These are phyloP conservation scores for Pugionium cornutum DNA, from an alignment of 345 rosid species.

Conservation along the genomic window DNA sequence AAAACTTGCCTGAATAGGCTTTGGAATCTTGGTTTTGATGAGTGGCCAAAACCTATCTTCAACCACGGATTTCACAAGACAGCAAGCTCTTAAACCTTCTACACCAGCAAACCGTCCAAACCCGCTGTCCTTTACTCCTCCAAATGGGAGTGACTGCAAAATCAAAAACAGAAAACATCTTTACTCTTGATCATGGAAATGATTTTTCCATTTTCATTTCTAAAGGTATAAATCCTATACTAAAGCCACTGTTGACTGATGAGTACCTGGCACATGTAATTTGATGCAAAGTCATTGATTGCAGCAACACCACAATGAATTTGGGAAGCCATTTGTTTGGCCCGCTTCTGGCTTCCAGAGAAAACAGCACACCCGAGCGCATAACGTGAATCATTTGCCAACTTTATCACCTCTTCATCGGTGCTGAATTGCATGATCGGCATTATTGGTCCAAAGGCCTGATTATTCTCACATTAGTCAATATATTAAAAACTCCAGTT, in stretches of 20 bases:
- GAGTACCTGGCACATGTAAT: slow-evolving; percentile 92
- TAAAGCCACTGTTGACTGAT: slow-evolving; percentile 14
- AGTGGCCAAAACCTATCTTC: slow-evolving; percentile 98
- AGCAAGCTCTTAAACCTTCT: slow-evolving; percentile 94
- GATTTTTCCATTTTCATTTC: not conserved
- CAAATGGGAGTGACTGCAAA: slow-evolving; percentile 90
- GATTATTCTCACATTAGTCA: slow-evolving; percentile 26
- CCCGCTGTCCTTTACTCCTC: slow-evolving; percentile 96
- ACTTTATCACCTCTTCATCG: slow-evolving; percentile 83
- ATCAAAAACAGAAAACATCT: slow-evolving; percentile 1
- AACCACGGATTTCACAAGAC: slow-evolving; percentile 89
- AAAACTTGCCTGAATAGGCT: slow-evolving; percentile 79
- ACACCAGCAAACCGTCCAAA: slow-evolving; percentile 94
- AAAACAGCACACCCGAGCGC: slow-evolving; percentile 98
- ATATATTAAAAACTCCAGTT: not conserved
- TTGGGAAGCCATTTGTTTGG: slow-evolving; percentile 80
- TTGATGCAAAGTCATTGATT: slow-evolving; percentile 88
- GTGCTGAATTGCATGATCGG: slow-evolving; percentile 92
- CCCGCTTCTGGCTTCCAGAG: slow-evolving; percentile 75
- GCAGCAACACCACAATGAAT: slow-evolving; percentile 90
- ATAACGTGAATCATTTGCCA: slow-evolving; percentile 89
- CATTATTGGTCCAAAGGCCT: slow-evolving; percentile 99
- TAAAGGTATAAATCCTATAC: not conserved
- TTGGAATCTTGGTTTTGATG: slow-evolving; percentile 84
- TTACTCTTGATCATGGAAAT: slow-evolving; percentile 1